Conservation (phyloP, 139 green algal species). For the Ettlia oleoabundans region DNA sequence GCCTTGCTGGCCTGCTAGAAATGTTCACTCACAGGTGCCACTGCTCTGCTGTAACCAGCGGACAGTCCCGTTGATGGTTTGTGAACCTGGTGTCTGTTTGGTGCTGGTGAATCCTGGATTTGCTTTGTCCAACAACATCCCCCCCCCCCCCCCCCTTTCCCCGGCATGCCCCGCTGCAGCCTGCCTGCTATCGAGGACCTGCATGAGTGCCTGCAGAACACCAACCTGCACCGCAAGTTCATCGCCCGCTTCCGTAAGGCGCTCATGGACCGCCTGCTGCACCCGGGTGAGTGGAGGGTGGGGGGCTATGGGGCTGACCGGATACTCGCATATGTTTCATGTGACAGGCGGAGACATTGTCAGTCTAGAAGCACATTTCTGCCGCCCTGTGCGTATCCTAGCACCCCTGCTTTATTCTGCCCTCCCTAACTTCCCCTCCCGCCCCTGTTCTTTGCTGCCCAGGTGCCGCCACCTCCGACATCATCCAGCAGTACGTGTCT, state of each 20-base stretch:
- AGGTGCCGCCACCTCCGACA: constrained; percentile 88
- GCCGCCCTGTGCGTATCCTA: neutral
- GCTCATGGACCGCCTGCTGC: constrained; percentile 72
- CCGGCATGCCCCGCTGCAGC: constrained; percentile 22
- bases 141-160: neutral
- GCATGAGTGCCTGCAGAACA: constrained; percentile 75
- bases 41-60: no score
- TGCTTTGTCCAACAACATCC: neutral
- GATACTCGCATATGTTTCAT: neutral
- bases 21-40: no score
- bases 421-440: neutral
- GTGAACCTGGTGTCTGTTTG: no score
- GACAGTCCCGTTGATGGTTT: no score
- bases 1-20: neutral
- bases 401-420: neutral
- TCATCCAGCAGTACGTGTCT: constrained; percentile 90
- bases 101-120: no score
- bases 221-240: constrained; percentile 64
- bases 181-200: constrained; percentile 74
- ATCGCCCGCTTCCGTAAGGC: constrained; percentile 41
- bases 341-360: neutral
- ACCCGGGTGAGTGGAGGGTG: constrained; percentile 47
- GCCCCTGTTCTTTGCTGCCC: constrained; percentile 23
- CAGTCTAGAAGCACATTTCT: no score
- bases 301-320: neutral